Evolutionary conservation across 2,329 filamentous ascomycete genomes (phyloP), one percentile per base, ranked within the genome.

Genomic region (Xylogone sp.): DNA sequence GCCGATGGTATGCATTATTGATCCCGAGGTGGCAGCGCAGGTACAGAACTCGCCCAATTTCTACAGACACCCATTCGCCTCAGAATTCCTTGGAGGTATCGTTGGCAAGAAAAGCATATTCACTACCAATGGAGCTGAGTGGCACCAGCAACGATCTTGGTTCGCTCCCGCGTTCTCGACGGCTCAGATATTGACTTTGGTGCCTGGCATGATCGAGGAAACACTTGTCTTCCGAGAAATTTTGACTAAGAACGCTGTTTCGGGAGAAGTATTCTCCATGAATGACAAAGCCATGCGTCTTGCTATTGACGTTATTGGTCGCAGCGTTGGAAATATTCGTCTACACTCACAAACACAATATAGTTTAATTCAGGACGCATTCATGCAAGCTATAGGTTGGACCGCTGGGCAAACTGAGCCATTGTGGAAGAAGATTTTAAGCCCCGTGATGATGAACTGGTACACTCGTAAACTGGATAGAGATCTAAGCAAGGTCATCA

Each of bases 241-340:
- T 22, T 20, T 59, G 16, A 54, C 52, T 21, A 48, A 20, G 10
- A 42, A 49, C 29, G 55, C 52, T 42, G 52, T 48, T 8, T 49
- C 47, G 2, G 52, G 52, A 16, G 45, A 54, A 8, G 42, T 46
- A 12, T 57, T 59, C 22, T 39, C 29, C 1, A 45, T 56, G 47
- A 52, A 54, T 44, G 49, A 59, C 5, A 48, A 24, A 18, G 43
- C 50, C 3, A 51, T 50, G 21, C 45, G 54, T 16, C 43, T 58
- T 19, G 46, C 55, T 3, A 56, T 59, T 21, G 57, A 59, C 48
- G 43, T 59, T 9, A 58, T 59, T 18, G 57, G 53, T 3, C 45
- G 53, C 3, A 52, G 44, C 13, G 54, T 53, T 1, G 50, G 52
- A 13, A 54, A 54, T 24, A 53, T 54, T 18, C 34, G 43, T 18